phyloP scores from a whole-genome alignment of 306 rosid genomes.

The Delonix regia region DNA sequence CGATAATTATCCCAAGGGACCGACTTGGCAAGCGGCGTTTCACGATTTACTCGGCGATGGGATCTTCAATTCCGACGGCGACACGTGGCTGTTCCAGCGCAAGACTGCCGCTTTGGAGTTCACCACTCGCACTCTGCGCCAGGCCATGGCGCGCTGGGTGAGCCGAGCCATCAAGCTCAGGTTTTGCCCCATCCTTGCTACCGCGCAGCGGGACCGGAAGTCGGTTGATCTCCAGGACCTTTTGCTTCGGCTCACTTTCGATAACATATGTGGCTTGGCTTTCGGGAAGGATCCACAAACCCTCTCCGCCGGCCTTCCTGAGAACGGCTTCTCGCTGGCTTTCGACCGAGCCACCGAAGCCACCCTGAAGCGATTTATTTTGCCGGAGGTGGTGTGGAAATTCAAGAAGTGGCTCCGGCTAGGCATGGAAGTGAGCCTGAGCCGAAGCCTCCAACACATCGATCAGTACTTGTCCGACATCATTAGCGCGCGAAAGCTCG shows the following conservation, averaged over 20 bases:
- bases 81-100: slow-evolving; percentile 90
- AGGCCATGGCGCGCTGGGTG: slow-evolving; percentile 98
- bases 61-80: slow-evolving; percentile 86
- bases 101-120: slow-evolving; percentile 91
- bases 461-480: slow-evolving; percentile 56
- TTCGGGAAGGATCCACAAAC: slow-evolving; percentile 86
- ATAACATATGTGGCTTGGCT: slow-evolving; percentile 89
- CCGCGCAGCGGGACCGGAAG: slow-evolving; percentile 44
- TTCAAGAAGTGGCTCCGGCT: slow-evolving; percentile 46
- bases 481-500: slow-evolving; percentile 66
- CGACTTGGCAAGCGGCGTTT: slow-evolving; percentile 79
- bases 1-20: slow-evolving; percentile 93
- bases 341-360: slow-evolving; percentile 57
- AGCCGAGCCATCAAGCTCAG: slow-evolving; percentile 77
- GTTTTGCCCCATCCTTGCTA: slow-evolving; percentile 67
- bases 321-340: slow-evolving; percentile 41
- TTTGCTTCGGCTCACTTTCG: slow-evolving; percentile 84
- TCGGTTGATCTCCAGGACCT: slow-evolving; percentile 85
- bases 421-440: slow-evolving; percentile 66
- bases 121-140: slow-evolving; percentile 89
- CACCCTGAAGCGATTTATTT: slow-evolving; percentile 46
- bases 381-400: slow-evolving; percentile 48
- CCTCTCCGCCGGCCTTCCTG: slow-evolving; percentile 45
- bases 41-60: slow-evolving; percentile 89
- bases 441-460: slow-evolving; percentile 54